Conservation (phyloP, 139 green algal species). For the Coccomyxa sp. region DNA sequence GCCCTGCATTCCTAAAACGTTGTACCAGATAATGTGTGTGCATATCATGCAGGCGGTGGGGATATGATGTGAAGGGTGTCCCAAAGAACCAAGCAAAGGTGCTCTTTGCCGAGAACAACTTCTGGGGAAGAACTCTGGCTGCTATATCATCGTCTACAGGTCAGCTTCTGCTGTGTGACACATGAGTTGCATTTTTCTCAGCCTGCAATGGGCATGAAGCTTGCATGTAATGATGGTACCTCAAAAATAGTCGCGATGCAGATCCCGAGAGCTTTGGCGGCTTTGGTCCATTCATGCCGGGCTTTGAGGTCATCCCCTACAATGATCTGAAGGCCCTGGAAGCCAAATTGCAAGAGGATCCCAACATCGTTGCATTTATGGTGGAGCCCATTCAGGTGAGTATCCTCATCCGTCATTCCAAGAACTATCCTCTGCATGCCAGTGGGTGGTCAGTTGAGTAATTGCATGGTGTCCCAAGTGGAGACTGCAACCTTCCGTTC, state of each 20-base stretch:
- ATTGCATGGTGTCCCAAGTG: no score
- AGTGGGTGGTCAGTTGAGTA: background rate
- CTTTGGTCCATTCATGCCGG: slow-evolving; percentile 92
- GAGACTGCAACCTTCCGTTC: no score
- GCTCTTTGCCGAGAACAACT: slow-evolving; percentile 91
- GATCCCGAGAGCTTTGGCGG: slow-evolving; percentile 65
- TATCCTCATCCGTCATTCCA: background rate
- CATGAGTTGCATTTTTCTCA: background rate
- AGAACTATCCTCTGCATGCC: background rate
- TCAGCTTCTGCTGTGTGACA: background rate
- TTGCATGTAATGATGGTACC: background rate
- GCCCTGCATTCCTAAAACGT: background rate
- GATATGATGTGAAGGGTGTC: slow-evolving; percentile 95
- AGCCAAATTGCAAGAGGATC: slow-evolving; percentile 57
- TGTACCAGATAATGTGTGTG: background rate
- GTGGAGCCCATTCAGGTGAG: slow-evolving; percentile 95
- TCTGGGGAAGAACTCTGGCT: slow-evolving; percentile 91
- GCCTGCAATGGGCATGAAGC: background rate
- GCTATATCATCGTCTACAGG: slow-evolving; percentile 86
- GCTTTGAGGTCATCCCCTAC: slow-evolving; percentile 93
- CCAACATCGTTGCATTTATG: slow-evolving; percentile 94
- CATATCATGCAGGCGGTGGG: slow-evolving; percentile 69
- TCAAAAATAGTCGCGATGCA: background rate
- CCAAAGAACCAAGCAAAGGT: slow-evolving; percentile 84
- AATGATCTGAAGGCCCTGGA: slow-evolving; percentile 85